These are phyloP conservation scores for Fusarium nurragi DNA, from an alignment of 2,329 filamentous ascomycete genomes.

Conservation along the genomic window DNA sequence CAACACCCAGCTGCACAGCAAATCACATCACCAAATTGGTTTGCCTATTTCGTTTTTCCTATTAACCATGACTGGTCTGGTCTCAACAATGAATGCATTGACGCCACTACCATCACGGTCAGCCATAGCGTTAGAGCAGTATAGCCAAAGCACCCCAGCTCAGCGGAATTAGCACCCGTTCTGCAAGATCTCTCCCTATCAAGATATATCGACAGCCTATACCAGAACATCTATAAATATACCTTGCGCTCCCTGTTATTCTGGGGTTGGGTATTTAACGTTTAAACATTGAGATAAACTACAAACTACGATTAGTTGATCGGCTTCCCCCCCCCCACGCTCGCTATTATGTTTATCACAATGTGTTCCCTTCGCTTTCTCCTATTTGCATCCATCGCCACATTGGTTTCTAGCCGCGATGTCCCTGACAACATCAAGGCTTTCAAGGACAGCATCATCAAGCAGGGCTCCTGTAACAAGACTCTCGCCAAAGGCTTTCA, in stretches of 20 bases:
- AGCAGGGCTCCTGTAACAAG: conserved; percentile 51
- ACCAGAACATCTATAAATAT: not conserved
- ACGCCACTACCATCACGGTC: not conserved
- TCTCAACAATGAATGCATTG: conserved; percentile 1
- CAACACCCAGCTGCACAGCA: not conserved
- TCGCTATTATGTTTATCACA: conserved; percentile 1
- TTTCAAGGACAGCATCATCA: conserved; percentile 54
- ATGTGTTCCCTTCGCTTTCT: conserved; percentile 37
- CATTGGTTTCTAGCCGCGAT: conserved; percentile 44
- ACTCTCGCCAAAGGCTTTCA: conserved; percentile 54
- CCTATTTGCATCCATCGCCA: conserved; percentile 41
- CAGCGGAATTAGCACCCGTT: conserved; percentile 12
- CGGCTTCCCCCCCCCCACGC: conserved; percentile 10
- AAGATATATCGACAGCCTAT: not conserved
- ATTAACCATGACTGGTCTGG: not conserved
- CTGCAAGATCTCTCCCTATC: conserved; percentile 1
- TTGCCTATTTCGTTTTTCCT: conserved; percentile 1
- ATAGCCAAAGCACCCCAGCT: not conserved
- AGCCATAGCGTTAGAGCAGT: not conserved
- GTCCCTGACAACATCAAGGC: conserved; percentile 54
- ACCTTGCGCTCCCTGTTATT: not conserved
- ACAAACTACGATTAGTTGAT: not conserved
- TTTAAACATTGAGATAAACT: conserved; percentile 16
- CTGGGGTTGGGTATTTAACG: not conserved
- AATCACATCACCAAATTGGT: not conserved